A percentile compares a stretch with the other conserved stretches of the same genome.
phyloP scores from a whole-genome alignment of 23 red algal genomes.

The Rhodosorus marinus region DNA sequence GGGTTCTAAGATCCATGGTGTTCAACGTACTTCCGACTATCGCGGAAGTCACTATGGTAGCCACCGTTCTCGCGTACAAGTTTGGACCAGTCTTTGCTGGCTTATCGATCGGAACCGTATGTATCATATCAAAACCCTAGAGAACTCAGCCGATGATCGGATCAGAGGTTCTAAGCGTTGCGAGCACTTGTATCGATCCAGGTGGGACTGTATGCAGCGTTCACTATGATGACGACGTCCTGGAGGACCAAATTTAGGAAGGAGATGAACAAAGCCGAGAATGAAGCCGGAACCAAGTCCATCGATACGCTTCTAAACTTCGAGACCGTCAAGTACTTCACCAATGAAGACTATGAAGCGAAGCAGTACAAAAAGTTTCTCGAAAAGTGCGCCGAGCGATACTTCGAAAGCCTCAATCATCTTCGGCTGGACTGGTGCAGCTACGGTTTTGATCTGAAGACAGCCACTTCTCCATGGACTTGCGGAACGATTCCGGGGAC shows the following conservation, averaged over 20 bases:
- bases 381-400: conserved; percentile 25
- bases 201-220: conserved; percentile 53
- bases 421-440: too few species aligned
- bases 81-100: conserved; percentile 48
- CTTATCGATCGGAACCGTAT: conserved; percentile 38
- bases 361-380: conserved; percentile 63
- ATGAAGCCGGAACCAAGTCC: conserved; percentile 60
- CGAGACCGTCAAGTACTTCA: conserved; percentile 97
- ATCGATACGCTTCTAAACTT: conserved; percentile 87
- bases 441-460: too few species aligned
- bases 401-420: too few species aligned
- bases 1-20: conserved; percentile 72
- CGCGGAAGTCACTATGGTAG: conserved; percentile 70
- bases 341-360: conserved; percentile 79
- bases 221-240: conserved; percentile 72
- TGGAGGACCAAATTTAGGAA: conserved; percentile 86
- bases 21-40: conserved; percentile 89
- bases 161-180: too few species aligned
- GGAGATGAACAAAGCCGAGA: conserved; percentile 92
- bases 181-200: too few species aligned
- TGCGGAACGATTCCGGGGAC: too few species aligned
- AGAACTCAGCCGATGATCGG: too few species aligned
- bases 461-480: too few species aligned
- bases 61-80: conserved; percentile 34
- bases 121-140: too few species aligned